A percentile compares a stretch with the other conserved stretches of the same genome.
Evolutionary conservation across 179 eudicot genomes (phyloP).

Genomic region (Silene noctiflora): DNA sequence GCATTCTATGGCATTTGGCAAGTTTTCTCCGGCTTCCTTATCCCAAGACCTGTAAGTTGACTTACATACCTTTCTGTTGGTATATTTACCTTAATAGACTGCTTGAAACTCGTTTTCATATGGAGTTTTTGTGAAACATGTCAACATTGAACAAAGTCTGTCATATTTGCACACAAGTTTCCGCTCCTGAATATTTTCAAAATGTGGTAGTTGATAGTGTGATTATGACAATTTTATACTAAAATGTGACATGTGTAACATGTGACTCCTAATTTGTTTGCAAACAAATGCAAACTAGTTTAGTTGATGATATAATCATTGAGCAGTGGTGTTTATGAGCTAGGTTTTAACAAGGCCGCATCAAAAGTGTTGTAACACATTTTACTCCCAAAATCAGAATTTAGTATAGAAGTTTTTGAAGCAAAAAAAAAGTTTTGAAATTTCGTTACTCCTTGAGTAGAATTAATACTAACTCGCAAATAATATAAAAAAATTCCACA

Average conservation of each 20-base stretch:
- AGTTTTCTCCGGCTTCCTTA: conserved; percentile 63
- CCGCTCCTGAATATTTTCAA: too few species aligned
- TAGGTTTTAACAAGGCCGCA: too few species aligned
- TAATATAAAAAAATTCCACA: neutral
- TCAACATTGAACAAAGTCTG: neutral
- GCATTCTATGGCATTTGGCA: conserved; percentile 67
- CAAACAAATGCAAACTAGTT: too few species aligned
- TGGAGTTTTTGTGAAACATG: neutral
- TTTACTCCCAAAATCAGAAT: too few species aligned
- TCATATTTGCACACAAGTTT: neutral
- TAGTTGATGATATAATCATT: too few species aligned
- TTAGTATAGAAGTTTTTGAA: neutral
- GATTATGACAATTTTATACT: too few species aligned
- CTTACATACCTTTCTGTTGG: neutral
- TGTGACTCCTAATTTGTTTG: too few species aligned
- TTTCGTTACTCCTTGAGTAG: neutral
- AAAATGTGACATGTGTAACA: too few species aligned
- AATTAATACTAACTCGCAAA: neutral
- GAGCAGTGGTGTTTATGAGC: too few species aligned
- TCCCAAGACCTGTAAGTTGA: conserved; percentile 61
- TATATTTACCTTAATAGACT: neutral
- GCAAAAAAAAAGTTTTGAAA: neutral
- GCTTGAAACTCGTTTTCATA: neutral
- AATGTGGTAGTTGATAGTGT: too few species aligned
- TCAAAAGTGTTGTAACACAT: too few species aligned